A percentile compares a stretch with the other conserved stretches of the same genome.
Conservation (phyloP, 1,284 basidiomycete genomes). For the Marasmius fiardii region DNA sequence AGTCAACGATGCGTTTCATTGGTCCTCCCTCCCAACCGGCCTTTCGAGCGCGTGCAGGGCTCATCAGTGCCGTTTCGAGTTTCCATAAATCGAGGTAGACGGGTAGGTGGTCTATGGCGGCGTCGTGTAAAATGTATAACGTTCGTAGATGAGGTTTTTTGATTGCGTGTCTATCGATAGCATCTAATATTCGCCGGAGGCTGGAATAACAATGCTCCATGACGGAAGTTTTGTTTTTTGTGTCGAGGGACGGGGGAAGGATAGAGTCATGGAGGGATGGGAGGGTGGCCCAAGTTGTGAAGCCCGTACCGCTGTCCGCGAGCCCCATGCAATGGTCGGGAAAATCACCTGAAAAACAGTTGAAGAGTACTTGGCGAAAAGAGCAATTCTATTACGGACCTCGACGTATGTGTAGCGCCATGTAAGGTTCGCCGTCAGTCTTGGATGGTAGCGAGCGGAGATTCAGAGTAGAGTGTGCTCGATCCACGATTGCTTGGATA, state of each 20-base stretch:
- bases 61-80: conserved; percentile 31
- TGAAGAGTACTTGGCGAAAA: not conserved
- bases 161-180: conserved; percentile 31
- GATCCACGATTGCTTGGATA: conserved; percentile 28
- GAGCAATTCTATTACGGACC: conserved; percentile 20
- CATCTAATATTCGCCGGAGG: conserved; percentile 34
- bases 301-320: conserved; percentile 28
- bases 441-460: conserved; percentile 22
- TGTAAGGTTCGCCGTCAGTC: conserved; percentile 30
- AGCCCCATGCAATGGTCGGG: conserved; percentile 35
- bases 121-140: conserved; percentile 41
- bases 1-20: conserved; percentile 36
- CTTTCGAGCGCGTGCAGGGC: conserved; percentile 25
- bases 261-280: conserved; percentile 28
- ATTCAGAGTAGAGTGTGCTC: conserved; percentile 28
- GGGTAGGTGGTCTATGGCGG: conserved; percentile 39
- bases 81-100: conserved; percentile 38
- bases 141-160: conserved; percentile 31
- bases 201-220: conserved; percentile 40
- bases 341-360: conserved; percentile 31
- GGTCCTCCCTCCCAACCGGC: conserved; percentile 36
- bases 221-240: conserved; percentile 30
- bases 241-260: conserved; percentile 30
- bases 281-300: conserved; percentile 45
- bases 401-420: conserved; percentile 40